Percentiles rank a stretch among this genome's conserved stretches.
Conservation (phyloP, 192 early-diverging fungal species). For the Coemansia sp. region DNA sequence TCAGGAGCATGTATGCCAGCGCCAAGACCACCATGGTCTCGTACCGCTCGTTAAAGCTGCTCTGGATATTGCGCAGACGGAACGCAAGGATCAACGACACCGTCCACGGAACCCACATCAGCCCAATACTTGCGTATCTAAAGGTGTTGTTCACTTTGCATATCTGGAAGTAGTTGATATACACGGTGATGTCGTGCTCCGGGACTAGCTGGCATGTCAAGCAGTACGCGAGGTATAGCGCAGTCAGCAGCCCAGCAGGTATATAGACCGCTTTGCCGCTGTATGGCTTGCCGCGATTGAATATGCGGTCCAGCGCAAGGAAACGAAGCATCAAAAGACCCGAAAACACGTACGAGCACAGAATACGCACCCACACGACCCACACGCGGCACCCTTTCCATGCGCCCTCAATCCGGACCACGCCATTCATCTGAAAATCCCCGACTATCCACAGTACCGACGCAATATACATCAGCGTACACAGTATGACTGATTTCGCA, state of each 20-base stretch:
- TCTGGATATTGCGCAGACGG: conserved; percentile 31
- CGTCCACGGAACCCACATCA: conserved; percentile 29
- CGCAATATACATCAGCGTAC: conserved; percentile 33
- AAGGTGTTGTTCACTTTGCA: conserved; percentile 24
- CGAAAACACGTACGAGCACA: conserved; percentile 19
- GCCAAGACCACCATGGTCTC: conserved; percentile 29
- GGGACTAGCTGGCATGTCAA: conserved; percentile 24
- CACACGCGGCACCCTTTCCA: conserved; percentile 29
- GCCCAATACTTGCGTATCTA: conserved; percentile 26
- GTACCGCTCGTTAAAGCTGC: conserved; percentile 46
- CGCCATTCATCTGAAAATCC: conserved; percentile 27
- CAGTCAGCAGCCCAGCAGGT: conserved; percentile 3
- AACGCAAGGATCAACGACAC: conserved; percentile 7
- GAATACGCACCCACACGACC: conserved; percentile 38
- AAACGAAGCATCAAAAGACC: conserved; percentile 23
- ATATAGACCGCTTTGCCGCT: conserved; percentile 22
- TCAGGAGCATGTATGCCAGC: conserved; percentile 20
- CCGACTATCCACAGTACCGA: conserved; percentile 19
- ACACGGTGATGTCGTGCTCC: conserved; percentile 7
- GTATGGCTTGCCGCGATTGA: conserved; percentile 34
- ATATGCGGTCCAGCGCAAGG: conserved; percentile 29
- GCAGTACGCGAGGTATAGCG: conserved; percentile 19
- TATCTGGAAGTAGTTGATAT: conserved; percentile 17
- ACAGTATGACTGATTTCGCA: conserved; percentile 25
- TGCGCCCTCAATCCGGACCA: conserved; percentile 11